Percentiles rank a stretch among this genome's conserved stretches.
Evolutionary conservation across 768 basidiomycete species (phyloP).

Genomic region (Rhizopogon roseolus): DNA sequence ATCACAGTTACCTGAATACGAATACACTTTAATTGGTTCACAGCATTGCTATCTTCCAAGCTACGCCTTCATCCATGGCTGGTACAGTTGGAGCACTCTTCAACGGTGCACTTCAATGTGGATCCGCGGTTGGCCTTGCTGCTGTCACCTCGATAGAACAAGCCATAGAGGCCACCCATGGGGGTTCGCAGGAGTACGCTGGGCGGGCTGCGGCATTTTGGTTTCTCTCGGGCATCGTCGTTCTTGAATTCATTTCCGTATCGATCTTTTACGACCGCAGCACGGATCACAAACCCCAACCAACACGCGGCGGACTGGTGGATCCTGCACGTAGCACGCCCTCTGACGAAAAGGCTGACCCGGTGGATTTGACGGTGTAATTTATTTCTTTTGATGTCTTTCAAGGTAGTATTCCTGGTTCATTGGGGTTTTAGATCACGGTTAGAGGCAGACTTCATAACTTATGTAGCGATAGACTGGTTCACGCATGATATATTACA

Average conservation of each 20-base stretch:
- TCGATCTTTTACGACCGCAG: slow-evolving; percentile 29
- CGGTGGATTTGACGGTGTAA: neutral
- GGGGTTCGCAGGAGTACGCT: slow-evolving; percentile 14
- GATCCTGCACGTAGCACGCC: neutral
- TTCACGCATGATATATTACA: no score
- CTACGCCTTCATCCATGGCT: slow-evolving; percentile 34
- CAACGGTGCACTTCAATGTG: slow-evolving; percentile 42
- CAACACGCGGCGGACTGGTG: neutral
- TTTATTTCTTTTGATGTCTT: neutral
- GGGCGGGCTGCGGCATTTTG: slow-evolving; percentile 38
- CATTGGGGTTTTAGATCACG: neutral
- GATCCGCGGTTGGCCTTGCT: slow-evolving; percentile 39
- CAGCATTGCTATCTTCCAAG: slow-evolving; percentile 41
- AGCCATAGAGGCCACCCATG: slow-evolving; percentile 17
- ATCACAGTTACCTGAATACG: neutral
- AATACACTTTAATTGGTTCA: neutral
- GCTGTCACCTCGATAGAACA: slow-evolving; percentile 16
- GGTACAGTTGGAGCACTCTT: slow-evolving; percentile 45
- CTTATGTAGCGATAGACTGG: no score
- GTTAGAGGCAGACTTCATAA: no score
- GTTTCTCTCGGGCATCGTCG: slow-evolving; percentile 29
- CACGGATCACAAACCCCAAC: slow-evolving; percentile 6
- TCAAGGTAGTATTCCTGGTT: slow-evolving; percentile 10
- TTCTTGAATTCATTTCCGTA: slow-evolving; percentile 16
- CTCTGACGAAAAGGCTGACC: neutral